Percentiles rank a stretch among this genome's conserved stretches.
These are phyloP conservation scores for Spathaspora sp. DNA, from an alignment of 1,139 yeast genomes.

Conservation along the genomic window DNA sequence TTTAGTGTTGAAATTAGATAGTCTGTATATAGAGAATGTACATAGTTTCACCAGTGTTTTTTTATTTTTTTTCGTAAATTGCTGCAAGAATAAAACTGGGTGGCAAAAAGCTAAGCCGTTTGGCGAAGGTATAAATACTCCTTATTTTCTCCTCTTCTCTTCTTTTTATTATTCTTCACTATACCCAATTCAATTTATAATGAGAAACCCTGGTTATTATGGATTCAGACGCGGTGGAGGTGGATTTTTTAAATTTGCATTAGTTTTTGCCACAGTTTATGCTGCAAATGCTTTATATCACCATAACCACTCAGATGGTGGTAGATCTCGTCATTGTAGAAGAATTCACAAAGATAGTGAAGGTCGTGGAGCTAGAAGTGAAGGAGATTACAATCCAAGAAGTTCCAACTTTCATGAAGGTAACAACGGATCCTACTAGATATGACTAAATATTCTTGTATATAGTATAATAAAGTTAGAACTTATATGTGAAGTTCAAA, in stretches of 20 bases:
- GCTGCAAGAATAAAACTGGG: neutral
- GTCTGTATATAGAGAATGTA: neutral
- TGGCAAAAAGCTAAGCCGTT: neutral
- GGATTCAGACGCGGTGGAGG: constrained; percentile 5
- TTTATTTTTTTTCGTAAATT: neutral
- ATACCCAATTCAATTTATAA: neutral
- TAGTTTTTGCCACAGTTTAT: constrained; percentile 5
- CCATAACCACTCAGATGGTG: constrained; percentile 1
- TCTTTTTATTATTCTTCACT: neutral
- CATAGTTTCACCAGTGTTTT: too few relatives aligned
- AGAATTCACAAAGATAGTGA: neutral
- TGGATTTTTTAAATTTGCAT: constrained; percentile 1
- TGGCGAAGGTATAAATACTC: neutral
- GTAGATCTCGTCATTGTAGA: neutral
- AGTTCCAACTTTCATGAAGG: neutral
- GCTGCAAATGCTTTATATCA: constrained; percentile 1
- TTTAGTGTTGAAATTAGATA: constrained; percentile 62
- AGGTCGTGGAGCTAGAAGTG: neutral
- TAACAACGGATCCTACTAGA: neutral
- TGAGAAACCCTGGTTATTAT: neutral
- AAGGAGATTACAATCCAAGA: neutral
- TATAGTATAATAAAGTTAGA: neutral
- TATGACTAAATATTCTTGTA: neutral
- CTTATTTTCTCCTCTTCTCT: neutral
- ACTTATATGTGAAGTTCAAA: too few relatives aligned